phyloP scores from a whole-genome alignment of 768 basidiomycete species.

The Rhodotorula kratochvilovae region DNA sequence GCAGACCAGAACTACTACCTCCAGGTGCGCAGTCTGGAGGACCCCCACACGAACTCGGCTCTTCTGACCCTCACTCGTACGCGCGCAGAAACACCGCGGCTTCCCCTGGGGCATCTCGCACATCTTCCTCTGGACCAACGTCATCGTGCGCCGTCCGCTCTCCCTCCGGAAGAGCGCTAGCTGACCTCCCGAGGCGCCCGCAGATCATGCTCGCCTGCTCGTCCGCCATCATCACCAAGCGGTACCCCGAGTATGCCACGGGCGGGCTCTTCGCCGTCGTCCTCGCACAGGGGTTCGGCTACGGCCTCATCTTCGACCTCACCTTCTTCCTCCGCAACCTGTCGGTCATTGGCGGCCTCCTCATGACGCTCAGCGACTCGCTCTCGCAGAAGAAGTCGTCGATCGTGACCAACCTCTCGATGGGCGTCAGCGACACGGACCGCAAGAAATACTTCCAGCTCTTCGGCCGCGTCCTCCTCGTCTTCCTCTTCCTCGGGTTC shows the following conservation, averaged over 20 bases:
- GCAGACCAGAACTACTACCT: conserved; percentile 95
- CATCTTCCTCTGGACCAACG: conserved; percentile 82
- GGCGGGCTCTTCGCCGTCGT: conserved; percentile 86
- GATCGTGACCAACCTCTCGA: conserved; percentile 76
- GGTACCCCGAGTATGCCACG: conserved; percentile 81
- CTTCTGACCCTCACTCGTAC: neutral
- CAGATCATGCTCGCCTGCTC: conserved; percentile 88
- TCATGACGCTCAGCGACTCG: conserved; percentile 98
- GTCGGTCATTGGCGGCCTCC: conserved; percentile 91
- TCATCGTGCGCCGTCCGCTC: conserved; percentile 60
- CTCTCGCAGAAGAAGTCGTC: conserved; percentile 74
- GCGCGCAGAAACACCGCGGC: conserved; percentile 68
- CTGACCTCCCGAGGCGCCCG: neutral
- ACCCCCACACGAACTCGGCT: neutral
- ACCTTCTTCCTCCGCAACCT: conserved; percentile 99
- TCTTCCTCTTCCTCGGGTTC: conserved; percentile 99
- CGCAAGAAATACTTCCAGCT: conserved; percentile 97
- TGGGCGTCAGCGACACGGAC: conserved; percentile 76
- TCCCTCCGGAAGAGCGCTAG: conserved; percentile 19
- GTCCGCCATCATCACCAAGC: conserved; percentile 76
- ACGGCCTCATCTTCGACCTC: conserved; percentile 98
- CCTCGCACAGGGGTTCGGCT: conserved; percentile 92
- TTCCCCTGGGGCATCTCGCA: conserved; percentile 96
- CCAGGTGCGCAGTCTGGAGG: conserved; percentile 59
- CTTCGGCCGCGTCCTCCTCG: conserved; percentile 90